phyloP scores from a whole-genome alignment of 169 alveolate genomes.

The Plasmodium chabaudi region DNA sequence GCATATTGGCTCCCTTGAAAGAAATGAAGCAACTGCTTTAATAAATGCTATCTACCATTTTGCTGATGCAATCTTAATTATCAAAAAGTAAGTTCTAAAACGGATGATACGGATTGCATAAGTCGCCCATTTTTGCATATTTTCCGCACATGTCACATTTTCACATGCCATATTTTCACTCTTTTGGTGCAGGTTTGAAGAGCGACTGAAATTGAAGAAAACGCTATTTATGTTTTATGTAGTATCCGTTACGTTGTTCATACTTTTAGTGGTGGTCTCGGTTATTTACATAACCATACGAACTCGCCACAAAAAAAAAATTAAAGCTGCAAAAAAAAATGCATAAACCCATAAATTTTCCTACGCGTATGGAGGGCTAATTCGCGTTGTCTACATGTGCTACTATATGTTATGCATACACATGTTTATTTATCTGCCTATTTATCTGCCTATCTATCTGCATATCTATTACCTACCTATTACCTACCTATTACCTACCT shows the following conservation, averaged over 20 bases:
- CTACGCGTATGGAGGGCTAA: too few relatives aligned
- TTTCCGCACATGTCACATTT: too few relatives aligned
- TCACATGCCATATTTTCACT: too few relatives aligned
- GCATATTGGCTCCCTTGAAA: constrained; percentile 79
- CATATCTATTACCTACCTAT: too few relatives aligned
- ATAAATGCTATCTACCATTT: constrained; percentile 86
- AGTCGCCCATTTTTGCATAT: too few relatives aligned
- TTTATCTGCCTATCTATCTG: too few relatives aligned
- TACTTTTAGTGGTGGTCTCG: constrained; percentile 13
- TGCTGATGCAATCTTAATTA: constrained; percentile 86
- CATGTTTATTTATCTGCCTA: too few relatives aligned
- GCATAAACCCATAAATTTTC: too few relatives aligned
- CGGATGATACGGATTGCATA: not conserved
- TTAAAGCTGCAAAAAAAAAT: not conserved
- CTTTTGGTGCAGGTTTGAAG: constrained; percentile 16
- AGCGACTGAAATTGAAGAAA: constrained; percentile 28
- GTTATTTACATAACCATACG: constrained; percentile 24
- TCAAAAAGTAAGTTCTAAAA: constrained; percentile 55
- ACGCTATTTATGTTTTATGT: constrained; percentile 40
- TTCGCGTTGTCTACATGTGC: too few relatives aligned
- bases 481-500: too few relatives aligned
- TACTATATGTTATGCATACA: too few relatives aligned
- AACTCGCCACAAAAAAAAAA: constrained; percentile 10
- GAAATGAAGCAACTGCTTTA: constrained; percentile 90
- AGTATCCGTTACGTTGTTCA: constrained; percentile 6